These are phyloP conservation scores for Mixia osmundae DNA, from an alignment of 1,284 basidiomycete species.

Conservation along the genomic window DNA sequence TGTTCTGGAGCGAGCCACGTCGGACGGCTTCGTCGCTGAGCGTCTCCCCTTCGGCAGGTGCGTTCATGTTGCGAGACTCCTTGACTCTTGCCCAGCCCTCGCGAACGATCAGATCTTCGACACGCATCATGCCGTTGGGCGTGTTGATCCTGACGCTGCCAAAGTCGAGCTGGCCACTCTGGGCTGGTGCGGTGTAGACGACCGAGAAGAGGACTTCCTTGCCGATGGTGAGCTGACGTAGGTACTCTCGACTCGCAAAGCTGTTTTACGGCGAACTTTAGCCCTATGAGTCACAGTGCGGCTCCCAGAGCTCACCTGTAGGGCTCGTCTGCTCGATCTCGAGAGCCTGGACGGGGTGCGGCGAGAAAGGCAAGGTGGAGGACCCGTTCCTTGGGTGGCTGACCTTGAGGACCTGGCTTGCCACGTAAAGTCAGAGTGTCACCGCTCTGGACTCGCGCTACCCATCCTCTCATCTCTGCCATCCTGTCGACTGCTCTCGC, in stretches of 20 bases:
- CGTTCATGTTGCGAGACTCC: slow-evolving; percentile 37
- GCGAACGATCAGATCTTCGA: slow-evolving; percentile 52
- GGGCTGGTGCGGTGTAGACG: slow-evolving; percentile 43
- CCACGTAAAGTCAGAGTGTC: slow-evolving; percentile 61
- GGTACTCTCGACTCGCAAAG: slow-evolving; percentile 81
- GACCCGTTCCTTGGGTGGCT: slow-evolving; percentile 24
- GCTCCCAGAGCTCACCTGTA: slow-evolving; percentile 1
- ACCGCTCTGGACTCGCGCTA: slow-evolving; percentile 67
- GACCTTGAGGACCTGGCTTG: slow-evolving; percentile 50
- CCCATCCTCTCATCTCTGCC: too few relatives aligned
- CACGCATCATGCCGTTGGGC: slow-evolving; percentile 26
- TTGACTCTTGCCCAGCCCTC: slow-evolving; percentile 75
- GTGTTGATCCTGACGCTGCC: slow-evolving; percentile 39
- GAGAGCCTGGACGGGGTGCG: slow-evolving; percentile 55
- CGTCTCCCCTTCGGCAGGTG: slow-evolving; percentile 23
- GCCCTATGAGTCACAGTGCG: neutral
- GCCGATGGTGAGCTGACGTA: slow-evolving; percentile 61
- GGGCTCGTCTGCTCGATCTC: slow-evolving; percentile 60
- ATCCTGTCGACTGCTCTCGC: too few relatives aligned
- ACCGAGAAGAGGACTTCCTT: slow-evolving; percentile 63
- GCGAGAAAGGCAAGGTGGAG: slow-evolving; percentile 62
- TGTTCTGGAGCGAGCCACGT: slow-evolving; percentile 22
- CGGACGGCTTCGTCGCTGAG: too few relatives aligned
- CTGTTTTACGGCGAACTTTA: slow-evolving; percentile 44
- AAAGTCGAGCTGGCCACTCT: slow-evolving; percentile 43